Percentiles rank a stretch among this genome's conserved stretches.
These are phyloP conservation scores for Phytophthora litchii DNA, from an alignment of 352 stramenopile genomes.

Conservation along the genomic window DNA sequence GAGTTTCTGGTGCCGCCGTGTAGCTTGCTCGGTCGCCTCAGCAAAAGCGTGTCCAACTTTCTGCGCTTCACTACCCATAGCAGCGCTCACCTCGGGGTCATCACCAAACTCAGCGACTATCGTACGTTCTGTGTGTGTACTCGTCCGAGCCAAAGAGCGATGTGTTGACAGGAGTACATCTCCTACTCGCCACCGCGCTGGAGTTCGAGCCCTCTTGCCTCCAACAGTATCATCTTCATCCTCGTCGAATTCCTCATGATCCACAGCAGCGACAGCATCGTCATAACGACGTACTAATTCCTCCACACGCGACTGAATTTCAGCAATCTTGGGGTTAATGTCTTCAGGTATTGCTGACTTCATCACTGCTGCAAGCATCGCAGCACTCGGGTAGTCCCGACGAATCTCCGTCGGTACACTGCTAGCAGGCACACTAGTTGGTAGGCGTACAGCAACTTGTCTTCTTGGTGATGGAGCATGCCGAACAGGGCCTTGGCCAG, in stretches of 20 bases:
- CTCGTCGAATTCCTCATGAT: constrained; percentile 28
- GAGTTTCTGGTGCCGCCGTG: constrained; percentile 32
- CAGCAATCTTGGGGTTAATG: constrained; percentile 56
- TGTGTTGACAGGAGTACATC: constrained; percentile 74
- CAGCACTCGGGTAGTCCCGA: constrained; percentile 14
- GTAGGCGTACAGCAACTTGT: constrained; percentile 13
- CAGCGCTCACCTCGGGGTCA: constrained; percentile 47
- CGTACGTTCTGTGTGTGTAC: constrained; percentile 51
- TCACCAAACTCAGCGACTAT: constrained; percentile 66
- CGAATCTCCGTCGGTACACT: background rate
- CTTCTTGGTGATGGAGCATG: constrained; percentile 25
- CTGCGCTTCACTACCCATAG: constrained; percentile 44
- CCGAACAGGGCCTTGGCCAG: constrained; percentile 16
- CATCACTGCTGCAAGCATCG: constrained; percentile 15
- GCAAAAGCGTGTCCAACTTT: constrained; percentile 43
- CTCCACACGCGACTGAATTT: constrained; percentile 71
- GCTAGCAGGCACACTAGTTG: constrained; percentile 17
- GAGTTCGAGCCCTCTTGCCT: constrained; percentile 35
- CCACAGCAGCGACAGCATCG: constrained; percentile 36
- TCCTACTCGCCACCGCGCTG: constrained; percentile 58
- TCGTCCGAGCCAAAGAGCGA: constrained; percentile 57
- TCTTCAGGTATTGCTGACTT: background rate
- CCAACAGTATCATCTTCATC: constrained; percentile 33
- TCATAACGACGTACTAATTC: constrained; percentile 76
- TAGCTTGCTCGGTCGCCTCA: constrained; percentile 39